Percentiles rank a stretch among this genome's conserved stretches.
phyloP scores from a whole-genome alignment of 306 rosid genomes.

The Fragaria iinumae region DNA sequence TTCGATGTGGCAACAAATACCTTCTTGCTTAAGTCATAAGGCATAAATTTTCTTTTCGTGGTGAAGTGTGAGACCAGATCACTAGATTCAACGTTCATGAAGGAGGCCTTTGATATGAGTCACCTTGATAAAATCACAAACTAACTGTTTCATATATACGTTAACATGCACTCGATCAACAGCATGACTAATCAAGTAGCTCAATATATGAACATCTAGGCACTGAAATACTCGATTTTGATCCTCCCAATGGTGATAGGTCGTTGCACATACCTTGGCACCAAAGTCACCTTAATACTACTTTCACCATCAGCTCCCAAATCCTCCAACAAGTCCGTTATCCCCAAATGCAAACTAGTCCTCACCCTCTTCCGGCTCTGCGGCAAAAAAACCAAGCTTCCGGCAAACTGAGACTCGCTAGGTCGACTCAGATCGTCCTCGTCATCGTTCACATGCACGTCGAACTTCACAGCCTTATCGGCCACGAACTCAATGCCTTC shows the following conservation, averaged over 20 bases:
- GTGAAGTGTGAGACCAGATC: not conserved
- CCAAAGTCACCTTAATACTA: conserved; percentile 54
- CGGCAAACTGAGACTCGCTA: conserved; percentile 52
- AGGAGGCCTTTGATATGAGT: not conserved
- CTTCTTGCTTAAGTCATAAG: not conserved
- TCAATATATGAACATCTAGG: not conserved
- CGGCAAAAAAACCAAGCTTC: conserved; percentile 65
- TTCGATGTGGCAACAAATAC: not conserved
- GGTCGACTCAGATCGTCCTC: conserved; percentile 30
- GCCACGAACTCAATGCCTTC: conserved; percentile 35
- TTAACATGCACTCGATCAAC: not conserved
- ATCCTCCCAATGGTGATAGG: conserved; percentile 30
- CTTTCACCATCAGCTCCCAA: conserved; percentile 62
- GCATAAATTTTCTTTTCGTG: not conserved
- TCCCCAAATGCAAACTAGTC: conserved; percentile 46
- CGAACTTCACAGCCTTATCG: conserved; percentile 41
- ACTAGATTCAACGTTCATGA: not conserved
- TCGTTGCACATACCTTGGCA: conserved; percentile 51
- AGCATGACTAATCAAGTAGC: not conserved
- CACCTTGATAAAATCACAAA: not conserved
- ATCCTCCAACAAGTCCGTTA: conserved; percentile 57
- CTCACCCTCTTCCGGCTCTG: conserved; percentile 35
- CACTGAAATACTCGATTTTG: conserved; percentile 19
- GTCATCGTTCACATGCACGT: conserved; percentile 58
- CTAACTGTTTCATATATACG: not conserved